A percentile compares a stretch with the other conserved stretches of the same genome.
Evolutionary conservation across 148 eudicot genomes (phyloP).

Genomic region (Amaranthus palmeri): DNA sequence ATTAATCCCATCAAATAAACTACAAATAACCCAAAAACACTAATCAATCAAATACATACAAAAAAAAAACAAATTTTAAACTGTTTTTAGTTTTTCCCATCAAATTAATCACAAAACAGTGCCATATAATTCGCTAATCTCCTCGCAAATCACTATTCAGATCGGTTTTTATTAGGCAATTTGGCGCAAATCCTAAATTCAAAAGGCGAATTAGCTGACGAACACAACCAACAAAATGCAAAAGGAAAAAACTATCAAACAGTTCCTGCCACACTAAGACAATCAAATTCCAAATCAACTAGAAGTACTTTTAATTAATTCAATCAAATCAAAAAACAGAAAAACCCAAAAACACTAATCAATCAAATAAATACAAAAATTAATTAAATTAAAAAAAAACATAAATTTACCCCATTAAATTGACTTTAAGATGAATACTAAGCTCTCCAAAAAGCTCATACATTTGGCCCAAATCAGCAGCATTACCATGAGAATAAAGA

Average conservation of each 20-base stretch:
- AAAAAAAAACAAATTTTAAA: background rate
- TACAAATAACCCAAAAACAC: background rate
- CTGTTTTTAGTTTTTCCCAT: background rate
- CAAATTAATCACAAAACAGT: background rate
- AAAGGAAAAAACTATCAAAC: background rate
- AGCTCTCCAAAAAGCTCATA: conserved; percentile 67
- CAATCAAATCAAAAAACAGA: background rate
- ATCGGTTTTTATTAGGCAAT: too few relatives aligned
- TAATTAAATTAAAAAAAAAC: background rate
- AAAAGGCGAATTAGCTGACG: too few relatives aligned
- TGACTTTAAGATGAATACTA: conserved; percentile 60
- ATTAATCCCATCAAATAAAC: background rate
- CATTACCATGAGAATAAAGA: conserved; percentile 79
- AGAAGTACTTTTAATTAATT: too few relatives aligned
- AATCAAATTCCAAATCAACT: background rate
- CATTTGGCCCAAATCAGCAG: conserved; percentile 90
- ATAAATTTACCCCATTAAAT: conserved; percentile 59
- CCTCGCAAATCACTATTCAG: too few relatives aligned
- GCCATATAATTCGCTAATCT: too few relatives aligned
- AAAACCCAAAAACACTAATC: background rate
- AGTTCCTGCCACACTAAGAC: background rate
- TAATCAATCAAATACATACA: background rate
- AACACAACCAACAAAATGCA: too few relatives aligned
- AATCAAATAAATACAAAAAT: background rate
- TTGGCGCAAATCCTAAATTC: too few relatives aligned